These are phyloP conservation scores for Cladosporium sp. DNA, from an alignment of 2,329 filamentous ascomycete genomes.

Conservation along the genomic window DNA sequence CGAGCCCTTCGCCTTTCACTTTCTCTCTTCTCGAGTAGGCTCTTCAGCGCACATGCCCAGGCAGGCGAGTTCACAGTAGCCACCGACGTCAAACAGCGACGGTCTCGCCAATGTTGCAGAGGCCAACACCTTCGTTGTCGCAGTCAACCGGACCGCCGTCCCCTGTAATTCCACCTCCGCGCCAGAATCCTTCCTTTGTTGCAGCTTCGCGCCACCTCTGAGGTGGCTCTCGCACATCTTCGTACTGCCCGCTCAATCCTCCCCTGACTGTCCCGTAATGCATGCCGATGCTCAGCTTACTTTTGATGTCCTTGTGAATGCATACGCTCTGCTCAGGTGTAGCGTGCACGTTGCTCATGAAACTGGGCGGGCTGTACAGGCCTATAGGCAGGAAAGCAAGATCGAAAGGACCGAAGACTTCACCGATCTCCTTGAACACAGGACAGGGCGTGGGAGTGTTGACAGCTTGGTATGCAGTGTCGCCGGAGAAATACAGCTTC, in stretches of 20 bases:
- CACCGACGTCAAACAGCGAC: constrained; percentile 30
- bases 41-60: too few species aligned
- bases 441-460: constrained; percentile 40
- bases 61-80: not conserved
- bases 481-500: constrained; percentile 43
- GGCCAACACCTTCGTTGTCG: constrained; percentile 30
- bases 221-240: constrained; percentile 45
- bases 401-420: constrained; percentile 43
- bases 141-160: constrained; percentile 27
- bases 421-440: constrained; percentile 43
- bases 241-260: constrained; percentile 39
- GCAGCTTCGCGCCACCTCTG: constrained; percentile 40
- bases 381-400: constrained; percentile 46
- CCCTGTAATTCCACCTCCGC: constrained; percentile 26
- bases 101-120: constrained; percentile 45
- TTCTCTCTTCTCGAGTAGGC: not conserved
- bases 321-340: constrained; percentile 43
- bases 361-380: constrained; percentile 39
- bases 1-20: too few species aligned
- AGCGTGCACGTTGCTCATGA: constrained; percentile 42
- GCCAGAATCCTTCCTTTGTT: constrained; percentile 34
- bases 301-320: constrained; percentile 43
- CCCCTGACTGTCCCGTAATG: constrained; percentile 47
- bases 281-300: constrained; percentile 46
- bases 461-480: constrained; percentile 43